A percentile compares a stretch with the other conserved stretches of the same genome.
phyloP scores from a whole-genome alignment of 2,329 filamentous ascomycete genomes.

The Macrophomina phaseolina region DNA sequence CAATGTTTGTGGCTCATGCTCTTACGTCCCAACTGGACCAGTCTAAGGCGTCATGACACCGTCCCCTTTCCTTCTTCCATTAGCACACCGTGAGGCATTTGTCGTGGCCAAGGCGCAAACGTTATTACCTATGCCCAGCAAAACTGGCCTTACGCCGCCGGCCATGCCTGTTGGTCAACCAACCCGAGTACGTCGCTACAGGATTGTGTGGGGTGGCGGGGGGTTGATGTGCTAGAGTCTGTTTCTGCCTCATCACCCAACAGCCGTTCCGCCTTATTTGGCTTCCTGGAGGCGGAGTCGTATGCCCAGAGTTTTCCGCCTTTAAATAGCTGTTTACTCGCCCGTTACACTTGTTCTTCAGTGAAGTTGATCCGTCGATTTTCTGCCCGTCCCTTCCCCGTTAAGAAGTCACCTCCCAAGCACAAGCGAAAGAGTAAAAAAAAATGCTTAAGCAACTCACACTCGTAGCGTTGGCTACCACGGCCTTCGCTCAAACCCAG shows the following conservation, averaged over 20 bases:
- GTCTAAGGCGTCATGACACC: slow-evolving; percentile 16
- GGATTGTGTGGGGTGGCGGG: slow-evolving; percentile 3
- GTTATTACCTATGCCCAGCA: slow-evolving; percentile 15
- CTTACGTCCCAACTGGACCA: background rate
- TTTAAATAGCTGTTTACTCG: slow-evolving; percentile 6
- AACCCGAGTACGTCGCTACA: background rate
- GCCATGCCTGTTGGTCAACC: background rate
- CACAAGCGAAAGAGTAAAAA: slow-evolving; percentile 20
- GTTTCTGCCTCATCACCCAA: background rate
- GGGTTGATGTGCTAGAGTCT: background rate
- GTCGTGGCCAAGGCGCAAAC: background rate
- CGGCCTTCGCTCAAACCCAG: slow-evolving; percentile 41
- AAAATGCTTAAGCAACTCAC: slow-evolving; percentile 49
- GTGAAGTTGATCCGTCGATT: background rate
- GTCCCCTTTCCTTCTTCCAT: background rate
- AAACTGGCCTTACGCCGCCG: background rate
- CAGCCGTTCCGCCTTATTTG: background rate
- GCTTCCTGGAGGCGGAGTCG: background rate
- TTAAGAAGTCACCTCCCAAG: background rate
- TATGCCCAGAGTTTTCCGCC: background rate
- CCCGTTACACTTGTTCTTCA: background rate
- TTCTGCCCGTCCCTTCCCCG: background rate
- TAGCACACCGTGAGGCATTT: background rate
- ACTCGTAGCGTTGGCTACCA: slow-evolving; percentile 43
- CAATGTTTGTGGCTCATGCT: slow-evolving; percentile 8